Evolutionary conservation across 768 basidiomycete genomes (phyloP).

Genomic region (Botryobasidium botryosum): DNA sequence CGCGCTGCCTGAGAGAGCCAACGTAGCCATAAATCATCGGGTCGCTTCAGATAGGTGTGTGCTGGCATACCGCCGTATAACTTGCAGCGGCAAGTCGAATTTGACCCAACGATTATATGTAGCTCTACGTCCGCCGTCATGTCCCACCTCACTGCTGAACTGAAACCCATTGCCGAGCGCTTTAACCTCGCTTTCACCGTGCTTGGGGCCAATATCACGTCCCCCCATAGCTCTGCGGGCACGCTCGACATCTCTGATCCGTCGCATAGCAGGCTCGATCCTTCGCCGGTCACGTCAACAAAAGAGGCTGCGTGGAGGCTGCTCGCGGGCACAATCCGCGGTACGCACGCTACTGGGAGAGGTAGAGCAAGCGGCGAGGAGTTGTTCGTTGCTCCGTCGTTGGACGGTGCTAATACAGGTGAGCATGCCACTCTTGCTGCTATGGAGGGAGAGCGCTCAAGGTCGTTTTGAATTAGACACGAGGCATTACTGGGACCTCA

Average conservation of each 20-base stretch:
- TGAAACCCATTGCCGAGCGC: constrained; percentile 5
- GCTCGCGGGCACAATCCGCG: constrained; percentile 46
- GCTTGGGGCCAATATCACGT: constrained; percentile 10
- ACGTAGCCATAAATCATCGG: constrained; percentile 55
- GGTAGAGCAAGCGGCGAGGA: constrained; percentile 2
- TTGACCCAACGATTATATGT: too few relatives aligned
- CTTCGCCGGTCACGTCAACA: constrained; percentile 43
- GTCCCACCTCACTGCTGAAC: constrained; percentile 6
- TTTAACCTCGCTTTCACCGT: constrained; percentile 7
- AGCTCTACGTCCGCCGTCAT: too few relatives aligned
- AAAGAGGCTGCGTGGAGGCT: constrained; percentile 29
- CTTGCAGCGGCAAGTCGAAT: not conserved
- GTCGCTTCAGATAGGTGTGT: constrained; percentile 33
- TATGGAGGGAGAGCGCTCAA: not conserved
- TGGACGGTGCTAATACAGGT: constrained; percentile 14
- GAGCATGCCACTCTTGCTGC: not conserved
- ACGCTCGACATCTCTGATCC: constrained; percentile 34
- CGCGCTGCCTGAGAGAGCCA: constrained; percentile 59
- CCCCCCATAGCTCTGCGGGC: constrained; percentile 18
- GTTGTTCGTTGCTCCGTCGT: constrained; percentile 24
- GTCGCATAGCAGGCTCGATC: constrained; percentile 36
- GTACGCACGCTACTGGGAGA: constrained; percentile 19
- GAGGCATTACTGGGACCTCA: constrained; percentile 36
- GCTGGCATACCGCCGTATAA: not conserved
- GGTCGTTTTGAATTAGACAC: constrained; percentile 24